Percentiles rank a stretch among this genome's conserved stretches.
Conservation (phyloP, 768 basidiomycete genomes). For the Lyophyllum atratum region DNA sequence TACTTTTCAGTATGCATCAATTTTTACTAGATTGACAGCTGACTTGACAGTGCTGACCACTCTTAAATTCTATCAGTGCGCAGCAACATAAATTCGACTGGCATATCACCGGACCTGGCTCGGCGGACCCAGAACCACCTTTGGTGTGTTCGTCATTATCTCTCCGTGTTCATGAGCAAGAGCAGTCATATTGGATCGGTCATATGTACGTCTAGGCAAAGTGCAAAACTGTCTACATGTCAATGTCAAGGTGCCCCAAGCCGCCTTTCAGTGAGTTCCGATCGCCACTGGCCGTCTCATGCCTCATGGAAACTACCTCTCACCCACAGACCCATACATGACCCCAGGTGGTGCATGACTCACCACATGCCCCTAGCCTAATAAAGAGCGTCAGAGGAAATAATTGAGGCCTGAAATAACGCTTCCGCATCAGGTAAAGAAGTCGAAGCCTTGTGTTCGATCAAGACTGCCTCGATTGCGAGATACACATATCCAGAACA, state of each 20-base stretch:
- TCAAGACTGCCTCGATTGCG: slow-evolving; percentile 4
- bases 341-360: background rate
- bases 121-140: too few species aligned
- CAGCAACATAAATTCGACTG: background rate
- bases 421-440: background rate
- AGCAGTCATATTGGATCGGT: too few species aligned
- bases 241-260: background rate
- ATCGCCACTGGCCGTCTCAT: background rate
- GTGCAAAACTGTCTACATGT: slow-evolving; percentile 1
- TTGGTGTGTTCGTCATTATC: too few species aligned
- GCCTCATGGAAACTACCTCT: background rate
- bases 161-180: too few species aligned
- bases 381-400: background rate
- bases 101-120: background rate
- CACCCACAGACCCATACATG: background rate
- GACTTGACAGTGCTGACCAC: background rate
- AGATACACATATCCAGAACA: background rate
- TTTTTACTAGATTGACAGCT: background rate
- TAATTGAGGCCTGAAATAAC: background rate
- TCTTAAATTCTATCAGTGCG: background rate
- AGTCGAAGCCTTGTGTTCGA: slow-evolving; percentile 6
- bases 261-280: background rate
- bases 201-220: background rate
- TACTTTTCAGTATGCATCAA: background rate
- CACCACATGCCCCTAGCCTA: background rate